These are phyloP conservation scores for Apophysomyces variabilis DNA, from an alignment of 371 early-diverging fungal genomes.

Conservation along the genomic window DNA sequence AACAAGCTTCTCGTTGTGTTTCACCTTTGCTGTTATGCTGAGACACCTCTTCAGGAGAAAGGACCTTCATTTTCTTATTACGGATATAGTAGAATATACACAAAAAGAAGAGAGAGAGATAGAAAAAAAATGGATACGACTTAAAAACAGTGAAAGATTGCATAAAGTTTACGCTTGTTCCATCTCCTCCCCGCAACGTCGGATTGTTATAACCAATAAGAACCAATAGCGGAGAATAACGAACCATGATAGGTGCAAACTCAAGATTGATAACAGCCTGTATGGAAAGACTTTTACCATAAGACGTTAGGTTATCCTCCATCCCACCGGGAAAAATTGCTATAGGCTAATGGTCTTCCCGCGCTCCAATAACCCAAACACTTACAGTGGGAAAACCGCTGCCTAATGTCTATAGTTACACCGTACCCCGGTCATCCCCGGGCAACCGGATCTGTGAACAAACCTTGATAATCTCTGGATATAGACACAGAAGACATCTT, in stretches of 20 bases:
- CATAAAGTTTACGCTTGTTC: slow-evolving; percentile 11
- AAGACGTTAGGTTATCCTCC: neutral
- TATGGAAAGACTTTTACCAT: slow-evolving; percentile 4
- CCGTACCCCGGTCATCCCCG: slow-evolving; percentile 1
- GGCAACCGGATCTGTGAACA: neutral
- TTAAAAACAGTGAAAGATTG: slow-evolving; percentile 1
- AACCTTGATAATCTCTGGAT: too few species aligned
- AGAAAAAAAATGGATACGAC: slow-evolving; percentile 10
- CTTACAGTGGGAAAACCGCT: neutral
- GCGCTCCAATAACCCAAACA: neutral
- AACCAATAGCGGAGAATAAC: neutral
- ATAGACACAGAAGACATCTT: too few species aligned
- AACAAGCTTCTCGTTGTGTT: neutral
- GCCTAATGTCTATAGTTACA: neutral
- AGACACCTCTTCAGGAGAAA: slow-evolving; percentile 61
- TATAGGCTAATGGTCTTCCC: neutral
- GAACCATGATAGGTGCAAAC: slow-evolving; percentile 1
- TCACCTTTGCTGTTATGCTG: slow-evolving; percentile 64
- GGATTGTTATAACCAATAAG: slow-evolving; percentile 10
- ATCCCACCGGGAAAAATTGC: slow-evolving; percentile 3
- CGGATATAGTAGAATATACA: neutral
- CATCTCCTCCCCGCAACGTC: slow-evolving; percentile 6
- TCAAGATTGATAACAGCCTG: neutral
- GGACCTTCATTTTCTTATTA: slow-evolving; percentile 17
- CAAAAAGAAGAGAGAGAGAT: neutral